phyloP scores from a whole-genome alignment of 805 yeast genomes.

The Ogataea dorogensis region DNA sequence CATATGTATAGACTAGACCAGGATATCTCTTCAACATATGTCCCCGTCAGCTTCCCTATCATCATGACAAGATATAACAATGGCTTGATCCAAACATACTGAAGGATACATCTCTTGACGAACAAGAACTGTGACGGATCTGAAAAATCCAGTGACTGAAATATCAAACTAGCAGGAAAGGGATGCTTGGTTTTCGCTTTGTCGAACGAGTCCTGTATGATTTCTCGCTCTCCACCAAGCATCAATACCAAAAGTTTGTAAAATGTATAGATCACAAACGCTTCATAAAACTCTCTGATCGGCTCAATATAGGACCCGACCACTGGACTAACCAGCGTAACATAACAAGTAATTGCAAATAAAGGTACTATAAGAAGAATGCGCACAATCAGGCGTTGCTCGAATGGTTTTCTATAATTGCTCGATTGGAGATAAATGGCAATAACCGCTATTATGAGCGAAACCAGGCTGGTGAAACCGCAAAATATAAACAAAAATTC shows the following conservation, averaged over 20 bases:
- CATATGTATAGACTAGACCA: slow-evolving; percentile 54
- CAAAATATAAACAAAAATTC: slow-evolving; percentile 21
- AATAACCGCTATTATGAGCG: slow-evolving; percentile 41
- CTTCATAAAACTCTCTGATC: slow-evolving; percentile 86
- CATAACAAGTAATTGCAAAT: slow-evolving; percentile 69
- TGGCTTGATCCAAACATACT: slow-evolving; percentile 95
- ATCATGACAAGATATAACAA: slow-evolving; percentile 60
- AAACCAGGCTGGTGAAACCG: slow-evolving; percentile 23
- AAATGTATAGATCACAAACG: slow-evolving; percentile 92
- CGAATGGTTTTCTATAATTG: slow-evolving; percentile 85
- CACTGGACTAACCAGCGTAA: slow-evolving; percentile 48
- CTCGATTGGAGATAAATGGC: slow-evolving; percentile 53
- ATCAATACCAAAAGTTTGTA: slow-evolving; percentile 77
- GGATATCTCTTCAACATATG: slow-evolving; percentile 51
- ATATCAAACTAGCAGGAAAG: slow-evolving; percentile 48
- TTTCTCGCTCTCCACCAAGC: slow-evolving; percentile 89
- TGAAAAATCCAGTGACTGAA: slow-evolving; percentile 70
- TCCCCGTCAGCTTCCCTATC: slow-evolving; percentile 45
- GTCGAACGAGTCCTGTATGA: slow-evolving; percentile 59
- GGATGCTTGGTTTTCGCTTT: slow-evolving; percentile 70
- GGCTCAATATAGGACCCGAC: slow-evolving; percentile 62
- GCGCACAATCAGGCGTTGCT: slow-evolving; percentile 80
- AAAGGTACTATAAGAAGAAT: slow-evolving; percentile 81
- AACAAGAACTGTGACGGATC: slow-evolving; percentile 77
- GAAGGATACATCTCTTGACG: slow-evolving; percentile 83